Evolutionary conservation across 192 early-diverging fungal genomes (phyloP), one percentile per base, ranked within the genome.

Genomic region (Pilobolus umbonatus): DNA sequence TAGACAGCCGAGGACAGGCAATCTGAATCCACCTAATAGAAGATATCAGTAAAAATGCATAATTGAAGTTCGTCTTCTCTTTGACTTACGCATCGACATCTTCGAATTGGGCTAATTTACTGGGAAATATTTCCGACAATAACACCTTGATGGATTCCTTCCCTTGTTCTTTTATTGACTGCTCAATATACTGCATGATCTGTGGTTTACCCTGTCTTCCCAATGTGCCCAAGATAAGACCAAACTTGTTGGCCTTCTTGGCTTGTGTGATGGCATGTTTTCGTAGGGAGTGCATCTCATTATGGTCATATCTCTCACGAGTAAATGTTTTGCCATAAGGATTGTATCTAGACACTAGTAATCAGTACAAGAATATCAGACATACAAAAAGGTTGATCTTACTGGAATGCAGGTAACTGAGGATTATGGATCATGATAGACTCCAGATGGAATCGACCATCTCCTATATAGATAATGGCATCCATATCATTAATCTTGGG

Each of bases 351-450:
- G 14, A 54, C 28, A 39, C 4, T 21, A 57, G 42, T 32, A n/a
- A n/a, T n/a, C 15, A 59, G 35, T 21, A 15, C 12, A 26, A 29
- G 40, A 42, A 46, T n/a, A 9, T 53, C 5, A 45, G 15, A 38
- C 2, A 22, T 31, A 32, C 28, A 17, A n/a, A 12, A 9, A 36
- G 22, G 21, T 15, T 36, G n/a, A 46, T 54, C 30, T 52, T 38
- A 87, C 55, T 91, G 85, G 71, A 88, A 98, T 11, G 93, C 90
- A 19, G 89, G 85, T 45, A 99, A 62, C 0, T 79, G 71, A 0
- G 95, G 95, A 63, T 99, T 99, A 55, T 91, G 88, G 46, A 99
- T 97, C 97, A 99, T 97, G 57, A 98, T 95, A 19, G 95, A 89
- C 72, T 99, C 97, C 26, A 99, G 76, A 77, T 99, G 97, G 71